Evolutionary conservation across 371 early-diverging fungal species (phyloP).

Genomic region (Mucor indicus): DNA sequence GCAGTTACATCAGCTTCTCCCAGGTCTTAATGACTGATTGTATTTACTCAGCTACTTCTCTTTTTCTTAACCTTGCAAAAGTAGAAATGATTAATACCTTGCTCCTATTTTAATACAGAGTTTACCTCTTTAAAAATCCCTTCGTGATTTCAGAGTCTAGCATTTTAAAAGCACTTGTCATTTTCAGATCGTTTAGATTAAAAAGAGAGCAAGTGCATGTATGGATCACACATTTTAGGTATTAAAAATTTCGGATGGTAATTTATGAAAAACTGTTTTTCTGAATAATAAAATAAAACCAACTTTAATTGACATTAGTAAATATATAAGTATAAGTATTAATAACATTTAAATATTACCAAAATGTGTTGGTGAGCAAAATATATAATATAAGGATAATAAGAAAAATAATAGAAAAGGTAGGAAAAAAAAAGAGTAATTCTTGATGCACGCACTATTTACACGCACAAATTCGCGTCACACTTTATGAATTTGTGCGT

Average conservation of each 20-base stretch:
- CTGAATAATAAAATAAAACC: neutral
- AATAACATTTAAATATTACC: slow-evolving; percentile 3
- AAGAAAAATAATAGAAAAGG: neutral
- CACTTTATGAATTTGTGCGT: no score
- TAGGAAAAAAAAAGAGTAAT: no score
- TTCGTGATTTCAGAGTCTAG: slow-evolving; percentile 5
- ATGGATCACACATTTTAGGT: neutral
- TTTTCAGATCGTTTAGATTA: slow-evolving; percentile 4
- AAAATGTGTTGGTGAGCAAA: slow-evolving; percentile 4
- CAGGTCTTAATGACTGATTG: slow-evolving; percentile 11
- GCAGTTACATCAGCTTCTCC: slow-evolving; percentile 13
- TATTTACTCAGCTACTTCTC: slow-evolving; percentile 5
- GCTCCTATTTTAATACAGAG: slow-evolving; percentile 5
- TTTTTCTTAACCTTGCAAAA: slow-evolving; percentile 10
- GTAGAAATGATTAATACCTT: slow-evolving; percentile 5
- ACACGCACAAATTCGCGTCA: no score
- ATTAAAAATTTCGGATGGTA: neutral
- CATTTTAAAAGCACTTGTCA: slow-evolving; percentile 1
- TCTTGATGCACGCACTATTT: no score
- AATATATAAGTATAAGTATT: slow-evolving; percentile 3
- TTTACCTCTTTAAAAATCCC: slow-evolving; percentile 5
- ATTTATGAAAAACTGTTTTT: neutral
- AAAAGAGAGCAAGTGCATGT: slow-evolving; percentile 1
- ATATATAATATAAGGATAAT: neutral
- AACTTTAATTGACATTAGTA: no score